Evolutionary conservation across 2,329 filamentous ascomycete genomes (phyloP), one percentile per base, ranked within the genome.

Genomic region (Aspergillus sp.): DNA sequence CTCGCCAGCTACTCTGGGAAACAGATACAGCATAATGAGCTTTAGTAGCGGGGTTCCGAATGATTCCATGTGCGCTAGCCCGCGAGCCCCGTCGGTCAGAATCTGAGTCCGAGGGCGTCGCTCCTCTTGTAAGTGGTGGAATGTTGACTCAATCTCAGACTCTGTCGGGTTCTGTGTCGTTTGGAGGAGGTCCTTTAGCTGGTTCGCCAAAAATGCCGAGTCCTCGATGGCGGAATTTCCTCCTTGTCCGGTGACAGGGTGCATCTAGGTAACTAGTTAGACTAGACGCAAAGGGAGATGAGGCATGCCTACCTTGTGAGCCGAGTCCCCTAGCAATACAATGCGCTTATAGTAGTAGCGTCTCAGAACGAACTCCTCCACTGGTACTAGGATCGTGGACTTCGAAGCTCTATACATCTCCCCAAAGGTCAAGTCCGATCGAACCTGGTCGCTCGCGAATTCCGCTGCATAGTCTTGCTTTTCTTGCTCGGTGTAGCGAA

Each of bases 301-400:
- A 9, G 3, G 11, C 0, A n/a, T n/a, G 8, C 12, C 12, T 64
- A 73, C 73, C 68, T 79, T 80, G 59, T 80, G 77, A 7, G 71
- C 74, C 1, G 77, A 69, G 58, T 80, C 78, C 0, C 77, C 77
- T 3, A 80, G 67, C 1, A 72, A 65, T 1, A 79, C 65, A 3
- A 78, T 72, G 6, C 77, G 65, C 12, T 70, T 67, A 45, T 71
- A 76, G 52, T 75, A 68, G 74, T 76, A 79, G 37, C 70, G 68
- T 11, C 71, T 61, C 23, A 76, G 70, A 1, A 76, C 69, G 33
- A 73, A 73, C 58, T 78, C 75, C 46, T 76, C 70, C 14, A 77
- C 40, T 51, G 64, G 61, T 4, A 73, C 62, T 23, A 72, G 59
- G 25, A 55, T 66, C 31, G 46, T 66, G 3, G 55, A 62, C 6